These are phyloP conservation scores for Ziziphus jujuba DNA, from an alignment of 306 rosid species.

Conservation along the genomic window DNA sequence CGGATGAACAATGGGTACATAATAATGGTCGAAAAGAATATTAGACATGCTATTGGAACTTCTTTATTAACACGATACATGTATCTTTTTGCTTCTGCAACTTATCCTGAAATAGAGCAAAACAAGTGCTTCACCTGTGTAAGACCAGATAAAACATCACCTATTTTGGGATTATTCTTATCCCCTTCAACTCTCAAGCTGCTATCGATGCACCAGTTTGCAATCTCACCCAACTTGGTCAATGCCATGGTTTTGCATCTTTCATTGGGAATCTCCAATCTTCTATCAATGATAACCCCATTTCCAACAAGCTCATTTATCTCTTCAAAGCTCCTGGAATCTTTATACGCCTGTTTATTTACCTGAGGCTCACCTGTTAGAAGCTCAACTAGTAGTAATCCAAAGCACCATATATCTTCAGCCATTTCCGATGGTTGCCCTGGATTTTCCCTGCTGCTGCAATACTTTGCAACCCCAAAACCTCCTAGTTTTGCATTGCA, in stretches of 20 bases:
- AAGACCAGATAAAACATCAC: not conserved
- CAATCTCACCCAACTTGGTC: conserved; percentile 12
- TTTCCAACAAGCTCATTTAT: conserved; percentile 6
- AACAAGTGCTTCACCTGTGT: conserved; percentile 17
- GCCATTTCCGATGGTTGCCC: conserved; percentile 9
- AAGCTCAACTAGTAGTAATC: not conserved
- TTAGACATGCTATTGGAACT: too few relatives aligned
- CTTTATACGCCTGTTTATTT: not conserved
- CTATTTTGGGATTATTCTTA: not conserved
- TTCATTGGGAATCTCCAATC: not conserved
- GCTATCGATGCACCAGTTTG: not conserved
- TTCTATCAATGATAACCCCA: not conserved
- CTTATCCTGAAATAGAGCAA: conserved; percentile 8
- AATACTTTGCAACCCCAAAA: conserved; percentile 10
- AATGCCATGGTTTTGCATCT: not conserved
- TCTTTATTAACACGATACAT: too few relatives aligned
- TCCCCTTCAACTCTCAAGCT: not conserved
- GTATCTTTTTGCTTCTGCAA: not conserved
- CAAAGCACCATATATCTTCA: conserved; percentile 2
- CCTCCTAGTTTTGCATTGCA: conserved; percentile 8
- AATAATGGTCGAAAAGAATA: too few relatives aligned
- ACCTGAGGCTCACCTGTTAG: not conserved
- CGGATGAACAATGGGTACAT: too few relatives aligned
- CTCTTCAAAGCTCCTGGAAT: not conserved
- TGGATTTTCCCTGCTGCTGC: not conserved